Percentiles rank a stretch among this genome's conserved stretches.
Evolutionary conservation across 2,329 filamentous ascomycete species (phyloP).

Genomic region (Xylariales sp.): DNA sequence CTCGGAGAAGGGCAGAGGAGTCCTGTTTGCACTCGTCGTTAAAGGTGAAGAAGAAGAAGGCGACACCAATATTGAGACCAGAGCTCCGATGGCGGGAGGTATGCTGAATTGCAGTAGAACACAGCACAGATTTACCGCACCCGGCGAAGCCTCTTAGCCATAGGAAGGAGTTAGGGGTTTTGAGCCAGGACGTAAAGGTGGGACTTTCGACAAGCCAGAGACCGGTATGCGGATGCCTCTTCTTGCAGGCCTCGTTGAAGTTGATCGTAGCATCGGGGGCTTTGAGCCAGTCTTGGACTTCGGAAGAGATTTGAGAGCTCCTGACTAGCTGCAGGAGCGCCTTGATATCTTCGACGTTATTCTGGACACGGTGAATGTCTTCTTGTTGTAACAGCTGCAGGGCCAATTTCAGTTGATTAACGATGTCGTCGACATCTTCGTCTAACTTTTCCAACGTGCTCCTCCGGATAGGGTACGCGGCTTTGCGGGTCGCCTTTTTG

Average conservation of each 20-base stretch:
- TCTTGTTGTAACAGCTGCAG: conserved; percentile 28
- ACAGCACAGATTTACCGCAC: conserved; percentile 35
- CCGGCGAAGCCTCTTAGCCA: conserved; percentile 36
- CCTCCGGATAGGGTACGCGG: conserved; percentile 28
- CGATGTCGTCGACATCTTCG: conserved; percentile 29
- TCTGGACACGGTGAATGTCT: conserved; percentile 17
- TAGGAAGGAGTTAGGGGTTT: conserved; percentile 25
- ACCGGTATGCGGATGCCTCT: conserved; percentile 28
- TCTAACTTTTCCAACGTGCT: conserved; percentile 34
- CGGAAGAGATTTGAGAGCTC: conserved; percentile 19
- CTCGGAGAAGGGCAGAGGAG: conserved; percentile 25
- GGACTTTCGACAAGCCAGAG: conserved; percentile 25
- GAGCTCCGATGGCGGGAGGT: conserved; percentile 15
- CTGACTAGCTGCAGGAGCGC: conserved; percentile 21
- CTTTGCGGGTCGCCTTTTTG: conserved; percentile 14
- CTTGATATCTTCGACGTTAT: conserved; percentile 23
- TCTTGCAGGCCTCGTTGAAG: conserved; percentile 26
- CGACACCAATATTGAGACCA: conserved; percentile 22
- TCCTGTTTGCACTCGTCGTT: conserved; percentile 29
- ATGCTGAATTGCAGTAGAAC: conserved; percentile 30
- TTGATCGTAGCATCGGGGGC: conserved; percentile 31
- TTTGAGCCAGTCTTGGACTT: conserved; percentile 27
- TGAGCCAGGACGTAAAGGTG: conserved; percentile 25
- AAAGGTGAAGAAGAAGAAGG: conserved; percentile 37
- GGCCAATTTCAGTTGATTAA: conserved; percentile 25